Percentiles rank a stretch among this genome's conserved stretches.
Conservation (phyloP, 345 rosid genomes). For the Aurinia saxatilis region DNA sequence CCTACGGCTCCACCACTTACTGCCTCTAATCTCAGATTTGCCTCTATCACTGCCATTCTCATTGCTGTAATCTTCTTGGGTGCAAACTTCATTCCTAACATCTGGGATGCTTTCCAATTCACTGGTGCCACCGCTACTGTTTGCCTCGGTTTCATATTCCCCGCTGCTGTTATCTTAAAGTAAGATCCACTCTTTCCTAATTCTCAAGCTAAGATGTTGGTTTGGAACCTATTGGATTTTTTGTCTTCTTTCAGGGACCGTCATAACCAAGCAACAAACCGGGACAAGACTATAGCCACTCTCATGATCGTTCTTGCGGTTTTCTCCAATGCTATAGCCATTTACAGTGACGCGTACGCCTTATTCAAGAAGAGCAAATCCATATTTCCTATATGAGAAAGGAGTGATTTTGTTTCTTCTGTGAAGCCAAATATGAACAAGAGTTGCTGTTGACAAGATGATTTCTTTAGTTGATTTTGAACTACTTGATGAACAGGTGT, state of each 20-base stretch:
- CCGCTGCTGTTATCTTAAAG: slow-evolving; percentile 76
- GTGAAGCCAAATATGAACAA: not conserved
- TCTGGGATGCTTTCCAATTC: slow-evolving; percentile 96
- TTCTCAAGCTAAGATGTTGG: not conserved
- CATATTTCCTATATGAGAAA: not conserved
- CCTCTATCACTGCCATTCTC: slow-evolving; percentile 49
- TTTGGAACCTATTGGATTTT: not conserved
- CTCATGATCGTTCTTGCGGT: slow-evolving; percentile 80
- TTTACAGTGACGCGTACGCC: slow-evolving; percentile 67
- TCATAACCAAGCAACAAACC: slow-evolving; percentile 58
- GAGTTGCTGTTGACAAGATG: not conserved
- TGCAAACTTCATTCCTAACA: slow-evolving; percentile 86
- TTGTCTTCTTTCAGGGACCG: slow-evolving; percentile 46
- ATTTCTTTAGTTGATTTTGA: not conserved
- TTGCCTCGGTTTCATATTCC: slow-evolving; percentile 92
- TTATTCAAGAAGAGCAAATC: slow-evolving; percentile 40
- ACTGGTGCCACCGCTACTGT: slow-evolving; percentile 93
- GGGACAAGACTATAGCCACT: slow-evolving; percentile 52
- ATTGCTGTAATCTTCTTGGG: slow-evolving; percentile 59
- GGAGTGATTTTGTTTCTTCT: not conserved
- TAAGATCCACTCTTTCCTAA: slow-evolving; percentile 30
- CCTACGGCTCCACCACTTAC: slow-evolving; percentile 56
- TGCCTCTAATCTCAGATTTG: slow-evolving; percentile 56
- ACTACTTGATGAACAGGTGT: not conserved
- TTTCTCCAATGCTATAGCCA: slow-evolving; percentile 63